Evolutionary conservation across 176 grass and related monocot species (phyloP).

Genomic region (Oryza brachyantha): DNA sequence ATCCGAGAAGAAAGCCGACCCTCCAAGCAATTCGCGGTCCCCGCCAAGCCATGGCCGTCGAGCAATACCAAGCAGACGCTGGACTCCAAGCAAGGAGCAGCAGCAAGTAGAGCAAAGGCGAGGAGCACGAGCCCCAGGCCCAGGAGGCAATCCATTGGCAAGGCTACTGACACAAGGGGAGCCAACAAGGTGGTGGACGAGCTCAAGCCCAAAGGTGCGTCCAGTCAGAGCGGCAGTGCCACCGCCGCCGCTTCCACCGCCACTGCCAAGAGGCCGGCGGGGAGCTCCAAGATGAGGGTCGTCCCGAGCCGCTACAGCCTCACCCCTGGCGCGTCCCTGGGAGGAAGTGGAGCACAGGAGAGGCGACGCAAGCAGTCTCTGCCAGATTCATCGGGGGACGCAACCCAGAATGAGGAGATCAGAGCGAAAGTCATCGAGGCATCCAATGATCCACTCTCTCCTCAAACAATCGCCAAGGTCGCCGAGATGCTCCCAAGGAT

Average conservation of each 20-base stretch:
- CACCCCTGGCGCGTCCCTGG: constrained; percentile 21
- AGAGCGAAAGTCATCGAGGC: constrained; percentile 8
- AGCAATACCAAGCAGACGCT: constrained; percentile 31
- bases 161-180: constrained; percentile 32
- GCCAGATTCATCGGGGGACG: not conserved
- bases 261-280: constrained; percentile 50
- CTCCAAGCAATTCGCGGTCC: constrained; percentile 23
- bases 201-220: constrained; percentile 14
- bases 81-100: constrained; percentile 18
- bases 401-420: not conserved
- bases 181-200: constrained; percentile 32
- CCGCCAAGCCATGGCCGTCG: constrained; percentile 39
- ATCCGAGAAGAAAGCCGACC: constrained; percentile 40
- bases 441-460: constrained; percentile 20
- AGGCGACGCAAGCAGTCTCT: constrained; percentile 49
- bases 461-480: constrained; percentile 59
- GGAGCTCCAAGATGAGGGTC: constrained; percentile 53
- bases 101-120: constrained; percentile 36
- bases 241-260: not conserved
- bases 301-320: constrained; percentile 89
- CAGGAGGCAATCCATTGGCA: constrained; percentile 53
- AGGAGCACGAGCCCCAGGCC: constrained; percentile 56
- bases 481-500: constrained; percentile 68
- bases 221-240: constrained; percentile 1
- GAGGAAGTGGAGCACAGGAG: constrained; percentile 21